Conservation (phyloP, 129 eudicot genomes). For the Artemisia annua region DNA sequence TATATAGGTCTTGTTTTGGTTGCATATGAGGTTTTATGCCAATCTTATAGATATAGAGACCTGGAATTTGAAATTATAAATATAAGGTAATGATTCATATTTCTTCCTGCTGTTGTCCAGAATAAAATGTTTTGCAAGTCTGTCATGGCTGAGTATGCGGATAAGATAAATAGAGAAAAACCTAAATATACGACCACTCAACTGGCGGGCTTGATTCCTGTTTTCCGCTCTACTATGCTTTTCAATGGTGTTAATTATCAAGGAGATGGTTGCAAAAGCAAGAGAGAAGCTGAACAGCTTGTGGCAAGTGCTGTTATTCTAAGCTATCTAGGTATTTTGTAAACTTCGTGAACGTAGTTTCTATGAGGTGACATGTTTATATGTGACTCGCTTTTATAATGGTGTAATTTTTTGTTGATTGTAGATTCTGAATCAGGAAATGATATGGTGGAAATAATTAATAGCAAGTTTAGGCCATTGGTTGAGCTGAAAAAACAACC, state of each 20-base stretch:
- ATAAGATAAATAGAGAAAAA: conserved; percentile 31
- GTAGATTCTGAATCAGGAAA: conserved; percentile 42
- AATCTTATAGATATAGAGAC: conserved; percentile 1
- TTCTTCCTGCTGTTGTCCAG: conserved; percentile 28
- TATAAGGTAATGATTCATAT: not conserved
- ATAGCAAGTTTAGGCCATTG: conserved; percentile 40
- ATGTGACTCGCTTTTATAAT: conserved; percentile 12
- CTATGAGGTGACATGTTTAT: not conserved
- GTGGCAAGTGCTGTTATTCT: conserved; percentile 61
- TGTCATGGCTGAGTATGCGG: conserved; percentile 50
- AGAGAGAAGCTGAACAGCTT: conserved; percentile 60
- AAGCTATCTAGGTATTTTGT: conserved; percentile 46
- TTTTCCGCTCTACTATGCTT: conserved; percentile 37
- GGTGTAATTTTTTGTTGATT: not conserved
- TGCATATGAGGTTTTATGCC: not conserved
- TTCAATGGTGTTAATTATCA: conserved; percentile 40
- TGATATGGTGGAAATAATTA: conserved; percentile 40
- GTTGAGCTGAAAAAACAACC: conserved; percentile 32
- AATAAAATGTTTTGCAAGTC: conserved; percentile 56
- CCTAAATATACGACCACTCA: conserved; percentile 43
- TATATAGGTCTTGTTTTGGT: not conserved
- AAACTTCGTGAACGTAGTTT: not conserved
- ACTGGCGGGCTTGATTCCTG: conserved; percentile 23
- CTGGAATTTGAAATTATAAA: not conserved
- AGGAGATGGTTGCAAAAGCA: conserved; percentile 50